Evolutionary conservation across 2,329 filamentous ascomycete genomes (phyloP), one percentile per base, ranked within the genome.

Genomic region (Monosporascus sp.): DNA sequence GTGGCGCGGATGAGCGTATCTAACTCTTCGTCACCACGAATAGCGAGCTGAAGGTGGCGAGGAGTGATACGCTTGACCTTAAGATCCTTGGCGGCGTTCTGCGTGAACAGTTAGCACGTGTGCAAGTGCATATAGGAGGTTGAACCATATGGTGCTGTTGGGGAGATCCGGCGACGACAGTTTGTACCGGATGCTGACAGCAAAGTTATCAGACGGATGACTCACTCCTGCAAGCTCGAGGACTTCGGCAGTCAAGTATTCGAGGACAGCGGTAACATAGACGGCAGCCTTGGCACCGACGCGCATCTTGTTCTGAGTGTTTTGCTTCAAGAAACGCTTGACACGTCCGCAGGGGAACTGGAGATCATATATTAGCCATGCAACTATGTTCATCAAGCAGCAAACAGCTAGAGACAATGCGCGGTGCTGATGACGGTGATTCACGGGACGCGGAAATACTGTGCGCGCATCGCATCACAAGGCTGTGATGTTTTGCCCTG

Each of bases 51-150:
- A 61, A 99, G 79, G 74, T 99, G 94, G 73, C 94, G 92, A 53
- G 94, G 94, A 14, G 93, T 97, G 75, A 99, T 99, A 76, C 94
- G 94, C 86, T 97, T 99, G 78, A 97, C 94, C 78, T 97, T 99
- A 70, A 97, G 88, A 74, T 99, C 94, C 82, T 97, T 97, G 74
- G 94, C 94, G 51, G 94, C 94, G 73, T 99, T 99, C 84, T 87
- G 66, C 60, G 50, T 52, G 26, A 47, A 53, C 49, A 64, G 62
- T 48, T 35, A 56, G 46, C 43, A 35, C 46, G 50, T 53, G 40
- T 41, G 19, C 50, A 22, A 20, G 26, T 37, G 35, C 17, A 26
- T 11, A 38, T n/a, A 27, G 17, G 19, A 37, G 45, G 8, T 37
- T 8, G 17, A 17, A 26, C 17, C 4, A 22, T 5, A 20, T 20